Conservation (phyloP, 2,329 filamentous ascomycete genomes). For the Penicillium sp. region DNA sequence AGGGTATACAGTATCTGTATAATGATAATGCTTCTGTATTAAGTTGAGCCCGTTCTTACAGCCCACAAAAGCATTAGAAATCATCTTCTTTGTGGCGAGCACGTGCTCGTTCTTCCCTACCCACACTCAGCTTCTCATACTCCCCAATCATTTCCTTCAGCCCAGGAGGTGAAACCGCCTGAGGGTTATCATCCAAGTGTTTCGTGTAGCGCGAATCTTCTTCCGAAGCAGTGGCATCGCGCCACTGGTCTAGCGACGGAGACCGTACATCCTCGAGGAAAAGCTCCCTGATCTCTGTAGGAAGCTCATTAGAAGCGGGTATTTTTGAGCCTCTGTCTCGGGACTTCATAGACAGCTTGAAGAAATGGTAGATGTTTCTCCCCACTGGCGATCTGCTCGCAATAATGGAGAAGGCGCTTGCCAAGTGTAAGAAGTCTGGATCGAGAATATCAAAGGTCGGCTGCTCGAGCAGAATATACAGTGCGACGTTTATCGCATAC, state of each 20-base stretch:
- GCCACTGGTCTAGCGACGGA: not conserved
- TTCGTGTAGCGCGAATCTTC: not conserved
- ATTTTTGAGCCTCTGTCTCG: conserved; percentile 15
- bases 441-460: conserved; percentile 23
- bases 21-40: not conserved
- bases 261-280: not conserved
- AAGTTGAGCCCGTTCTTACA: not conserved
- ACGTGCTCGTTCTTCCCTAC: conserved; percentile 40
- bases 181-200: not conserved
- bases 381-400: conserved; percentile 25
- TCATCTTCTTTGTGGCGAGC: not conserved
- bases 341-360: conserved; percentile 23
- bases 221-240: not conserved
- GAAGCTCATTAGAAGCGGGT: not conserved
- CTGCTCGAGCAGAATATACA: conserved; percentile 25
- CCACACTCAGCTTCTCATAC: conserved; percentile 30
- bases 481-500: conserved; percentile 27
- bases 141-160: conserved; percentile 5
- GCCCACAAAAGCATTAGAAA: not conserved
- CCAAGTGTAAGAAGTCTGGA: conserved; percentile 24
- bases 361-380: conserved; percentile 25
- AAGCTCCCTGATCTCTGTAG: not conserved
- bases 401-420: conserved; percentile 27
- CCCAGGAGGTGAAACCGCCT: not conserved
- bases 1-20: not conserved